Conservation (phyloP, 352 stramenopile species). For the Globisporangium okanoganense region DNA sequence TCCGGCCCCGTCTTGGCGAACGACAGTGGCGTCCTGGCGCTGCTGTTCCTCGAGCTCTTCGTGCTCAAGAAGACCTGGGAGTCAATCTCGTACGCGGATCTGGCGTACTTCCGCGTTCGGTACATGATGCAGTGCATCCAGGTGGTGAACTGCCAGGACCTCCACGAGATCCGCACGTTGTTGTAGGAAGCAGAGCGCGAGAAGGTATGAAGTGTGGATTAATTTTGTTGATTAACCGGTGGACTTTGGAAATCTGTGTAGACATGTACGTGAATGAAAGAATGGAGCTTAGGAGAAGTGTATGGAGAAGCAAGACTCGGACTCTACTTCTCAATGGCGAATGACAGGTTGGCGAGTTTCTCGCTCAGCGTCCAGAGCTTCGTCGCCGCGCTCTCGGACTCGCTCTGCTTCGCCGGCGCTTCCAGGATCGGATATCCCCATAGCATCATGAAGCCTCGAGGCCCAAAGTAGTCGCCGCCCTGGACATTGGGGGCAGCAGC, state of each 20-base stretch:
- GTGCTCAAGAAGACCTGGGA: constrained; percentile 1
- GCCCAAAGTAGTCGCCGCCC: constrained; percentile 29
- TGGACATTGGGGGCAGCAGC: constrained; percentile 8
- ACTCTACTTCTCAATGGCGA: neutral
- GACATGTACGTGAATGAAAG: no score
- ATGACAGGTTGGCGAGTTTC: constrained; percentile 27
- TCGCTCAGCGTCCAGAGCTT: constrained; percentile 46
- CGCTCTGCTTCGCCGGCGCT: constrained; percentile 13
- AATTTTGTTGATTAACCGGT: no score
- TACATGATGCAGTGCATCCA: constrained; percentile 5
- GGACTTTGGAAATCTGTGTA: no score
- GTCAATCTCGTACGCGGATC: neutral
- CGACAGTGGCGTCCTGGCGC: constrained; percentile 7
- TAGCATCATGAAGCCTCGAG: constrained; percentile 17
- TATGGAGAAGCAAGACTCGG: no score
- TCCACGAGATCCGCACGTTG: constrained; percentile 1
- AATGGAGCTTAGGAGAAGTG: no score
- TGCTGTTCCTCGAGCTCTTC: constrained; percentile 8
- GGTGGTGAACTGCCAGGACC: constrained; percentile 6
- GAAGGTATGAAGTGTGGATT: no score
- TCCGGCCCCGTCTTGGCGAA: neutral
- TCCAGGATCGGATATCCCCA: constrained; percentile 35
- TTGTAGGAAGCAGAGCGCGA: no score
- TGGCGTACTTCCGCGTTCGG: constrained; percentile 5
- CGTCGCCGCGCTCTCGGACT: constrained; percentile 20